Conservation (phyloP, 2,329 filamentous ascomycete genomes). For the Beauveria asiatica region DNA sequence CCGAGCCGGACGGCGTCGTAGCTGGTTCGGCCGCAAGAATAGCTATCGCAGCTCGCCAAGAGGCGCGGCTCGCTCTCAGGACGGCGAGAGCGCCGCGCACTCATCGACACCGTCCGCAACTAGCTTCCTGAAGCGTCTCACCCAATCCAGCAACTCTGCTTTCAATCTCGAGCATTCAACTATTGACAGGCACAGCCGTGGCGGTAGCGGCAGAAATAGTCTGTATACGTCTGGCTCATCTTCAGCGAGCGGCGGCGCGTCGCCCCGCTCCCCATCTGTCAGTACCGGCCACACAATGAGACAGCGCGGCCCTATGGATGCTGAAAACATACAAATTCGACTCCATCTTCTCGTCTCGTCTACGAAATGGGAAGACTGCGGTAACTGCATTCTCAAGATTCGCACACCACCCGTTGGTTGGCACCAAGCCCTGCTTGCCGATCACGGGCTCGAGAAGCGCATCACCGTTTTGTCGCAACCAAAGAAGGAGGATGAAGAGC, state of each 20-base stretch:
- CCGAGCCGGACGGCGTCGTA: slow-evolving; percentile 38
- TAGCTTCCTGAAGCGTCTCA: slow-evolving; percentile 74
- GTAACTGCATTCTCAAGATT: slow-evolving; percentile 75
- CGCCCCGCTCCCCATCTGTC: slow-evolving; percentile 50
- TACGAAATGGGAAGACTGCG: slow-evolving; percentile 86
- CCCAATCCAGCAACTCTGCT: slow-evolving; percentile 55
- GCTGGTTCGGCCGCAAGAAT: slow-evolving; percentile 56
- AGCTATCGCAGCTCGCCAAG: slow-evolving; percentile 55
- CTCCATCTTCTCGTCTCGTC: slow-evolving; percentile 71
- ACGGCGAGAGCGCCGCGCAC: slow-evolving; percentile 59
- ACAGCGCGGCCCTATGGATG: slow-evolving; percentile 54
- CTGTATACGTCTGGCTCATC: slow-evolving; percentile 49
- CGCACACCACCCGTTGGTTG: slow-evolving; percentile 61
- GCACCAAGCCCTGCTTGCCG: slow-evolving; percentile 48
- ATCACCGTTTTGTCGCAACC: slow-evolving; percentile 69
- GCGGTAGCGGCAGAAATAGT: slow-evolving; percentile 46
- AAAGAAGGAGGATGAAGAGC: slow-evolving; percentile 46
- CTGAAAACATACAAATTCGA: slow-evolving; percentile 68
- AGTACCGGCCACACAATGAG: slow-evolving; percentile 44
- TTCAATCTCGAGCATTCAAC: slow-evolving; percentile 82
- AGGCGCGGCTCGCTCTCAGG: slow-evolving; percentile 60
- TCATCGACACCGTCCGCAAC: slow-evolving; percentile 58
- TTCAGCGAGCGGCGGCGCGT: slow-evolving; percentile 40
- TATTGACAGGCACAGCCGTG: slow-evolving; percentile 47
- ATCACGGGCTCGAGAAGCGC: slow-evolving; percentile 71